Base-by-base conservation (phyloP, 192 early-diverging fungal species). In the Physocladia obscura region DNA sequence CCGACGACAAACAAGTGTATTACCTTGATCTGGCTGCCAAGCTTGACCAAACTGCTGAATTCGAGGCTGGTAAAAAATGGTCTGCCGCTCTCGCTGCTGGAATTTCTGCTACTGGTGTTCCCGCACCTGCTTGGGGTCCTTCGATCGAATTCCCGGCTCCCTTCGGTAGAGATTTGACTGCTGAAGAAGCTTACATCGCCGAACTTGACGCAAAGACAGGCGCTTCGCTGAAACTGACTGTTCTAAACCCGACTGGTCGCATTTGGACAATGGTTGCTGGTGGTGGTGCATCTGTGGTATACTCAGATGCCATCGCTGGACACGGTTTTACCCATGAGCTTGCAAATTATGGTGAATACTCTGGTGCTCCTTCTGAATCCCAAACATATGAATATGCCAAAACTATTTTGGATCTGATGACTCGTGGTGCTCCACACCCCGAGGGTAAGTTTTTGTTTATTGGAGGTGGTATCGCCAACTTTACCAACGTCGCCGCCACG, bases 181-280 rank as follows among this genome's bases (percentile, higher is more conserved):
- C 89, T 70, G 97, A 98, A 77, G 97, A 98, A 79, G 94, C 94
- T 21, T 97, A 98, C 86, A 93, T 98, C 80, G 91, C 91, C 71
- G 97, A 97, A 64, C 83, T 98, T 40, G 97, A 98, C 73, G 87
- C 94, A 60, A 98, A 98, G 88, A 98, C 97, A 48, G 97, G 97
- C 50, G 97, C 97, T 24, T 96, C 94, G 40, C 89, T 98, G 68
- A 98, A 98, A 84, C 84, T 98, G 65, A 98, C 97, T 15, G 91
- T 98, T 58, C 85, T 98, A 67, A 98, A 98, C 84, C 88, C 91
- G 63, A 83, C 90, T 11, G 97, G 97, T 49, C 92, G 94, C 70
- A 90, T 98, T 71, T 98, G 97, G 97, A 97, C 97, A 63, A 98
- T 98, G 97, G 95, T 98, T 60, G 97, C 97, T 50, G 97, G 97